Evolutionary conservation across 805 yeast species (phyloP).

Genomic region (Saturnispora ahearnii): DNA sequence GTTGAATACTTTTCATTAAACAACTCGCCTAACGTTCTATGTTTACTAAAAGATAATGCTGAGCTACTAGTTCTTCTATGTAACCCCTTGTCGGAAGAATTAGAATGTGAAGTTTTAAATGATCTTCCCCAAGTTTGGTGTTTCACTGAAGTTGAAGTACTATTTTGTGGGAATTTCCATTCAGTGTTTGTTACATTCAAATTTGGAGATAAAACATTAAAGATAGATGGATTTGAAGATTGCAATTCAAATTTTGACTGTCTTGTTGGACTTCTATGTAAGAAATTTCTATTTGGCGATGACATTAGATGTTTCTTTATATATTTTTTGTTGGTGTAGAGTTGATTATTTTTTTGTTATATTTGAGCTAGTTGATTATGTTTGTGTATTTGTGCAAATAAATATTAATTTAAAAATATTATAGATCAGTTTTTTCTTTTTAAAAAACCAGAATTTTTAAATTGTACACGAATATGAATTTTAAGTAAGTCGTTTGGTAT

Average conservation of each 20-base stretch:
- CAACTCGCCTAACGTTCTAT: conserved; percentile 8
- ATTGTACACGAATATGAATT: too few species aligned
- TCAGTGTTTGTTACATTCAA: conserved; percentile 29
- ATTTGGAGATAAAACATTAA: conserved; percentile 27
- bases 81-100: conserved; percentile 8
- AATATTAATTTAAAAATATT: too few species aligned
- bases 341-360: background rate
- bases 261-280: background rate
- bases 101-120: background rate
- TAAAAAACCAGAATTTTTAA: too few species aligned
- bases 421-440: too few species aligned
- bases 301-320: background rate
- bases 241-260: conserved; percentile 14
- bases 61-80: conserved; percentile 7
- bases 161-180: conserved; percentile 19
- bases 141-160: background rate
- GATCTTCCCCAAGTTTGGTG: background rate
- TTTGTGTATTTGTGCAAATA: background rate
- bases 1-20: conserved; percentile 9
- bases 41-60: conserved; percentile 5
- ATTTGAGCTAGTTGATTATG: background rate
- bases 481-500: too few species aligned
- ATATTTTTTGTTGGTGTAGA: background rate
- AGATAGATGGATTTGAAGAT: conserved; percentile 21
- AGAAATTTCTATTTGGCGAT: background rate